Percentiles rank a stretch among this genome's conserved stretches.
Conservation (phyloP, 768 basidiomycete genomes). For the Leucosporidium creatinivorum region DNA sequence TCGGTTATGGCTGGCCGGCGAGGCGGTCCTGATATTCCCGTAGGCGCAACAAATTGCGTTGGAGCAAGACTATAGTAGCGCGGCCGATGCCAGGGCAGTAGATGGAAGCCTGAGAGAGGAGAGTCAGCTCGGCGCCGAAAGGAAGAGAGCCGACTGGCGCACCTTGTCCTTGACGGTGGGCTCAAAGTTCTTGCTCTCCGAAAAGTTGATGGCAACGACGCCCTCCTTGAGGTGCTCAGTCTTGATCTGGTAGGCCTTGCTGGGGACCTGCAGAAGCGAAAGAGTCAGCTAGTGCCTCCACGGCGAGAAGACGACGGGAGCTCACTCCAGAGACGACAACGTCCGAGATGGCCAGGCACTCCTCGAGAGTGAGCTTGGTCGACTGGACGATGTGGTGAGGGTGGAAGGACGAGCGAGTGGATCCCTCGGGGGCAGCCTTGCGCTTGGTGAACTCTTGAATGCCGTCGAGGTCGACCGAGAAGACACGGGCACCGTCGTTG, state of each 20-base stretch:
- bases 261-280: conserved; percentile 57
- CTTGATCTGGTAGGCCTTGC: conserved; percentile 72
- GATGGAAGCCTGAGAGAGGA: conserved; percentile 64
- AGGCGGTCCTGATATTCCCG: conserved; percentile 14
- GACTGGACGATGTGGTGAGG: conserved; percentile 76
- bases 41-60: conserved; percentile 65
- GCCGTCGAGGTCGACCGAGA: conserved; percentile 91
- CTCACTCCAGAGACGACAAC: conserved; percentile 65
- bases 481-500: conserved; percentile 92
- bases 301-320: background rate
- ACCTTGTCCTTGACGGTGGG: conserved; percentile 87
- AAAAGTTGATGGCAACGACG: conserved; percentile 85
- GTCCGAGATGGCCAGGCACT: conserved; percentile 77
- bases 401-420: conserved; percentile 56
- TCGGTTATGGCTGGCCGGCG: background rate
- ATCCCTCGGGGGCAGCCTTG: conserved; percentile 33
- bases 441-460: conserved; percentile 87
- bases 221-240: conserved; percentile 88
- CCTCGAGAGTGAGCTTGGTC: conserved; percentile 58
- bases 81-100: conserved; percentile 97
- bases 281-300: background rate
- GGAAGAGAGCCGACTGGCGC: conserved; percentile 30
- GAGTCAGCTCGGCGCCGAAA: background rate
- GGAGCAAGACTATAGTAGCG: conserved; percentile 71
- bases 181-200: conserved; percentile 94